Evolutionary conservation across 441 rosid species (phyloP).

Genomic region (Daphne laureola): DNA sequence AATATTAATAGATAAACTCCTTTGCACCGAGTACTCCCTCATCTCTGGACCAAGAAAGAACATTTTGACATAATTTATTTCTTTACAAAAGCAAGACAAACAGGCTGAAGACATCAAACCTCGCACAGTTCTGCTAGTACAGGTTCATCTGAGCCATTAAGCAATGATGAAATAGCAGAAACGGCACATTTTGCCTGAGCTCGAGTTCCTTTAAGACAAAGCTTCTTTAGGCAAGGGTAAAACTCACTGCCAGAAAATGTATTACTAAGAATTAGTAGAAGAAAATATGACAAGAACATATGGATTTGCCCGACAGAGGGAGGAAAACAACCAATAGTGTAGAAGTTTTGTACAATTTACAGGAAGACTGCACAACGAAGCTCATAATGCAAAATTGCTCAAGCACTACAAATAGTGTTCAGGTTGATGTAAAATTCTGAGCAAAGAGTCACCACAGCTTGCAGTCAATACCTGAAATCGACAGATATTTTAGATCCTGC

Average conservation of each 20-base stretch:
- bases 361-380: too few species aligned
- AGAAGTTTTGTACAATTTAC: too few species aligned
- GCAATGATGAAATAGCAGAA: constrained; percentile 71
- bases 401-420: too few species aligned
- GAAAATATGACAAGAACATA: background rate
- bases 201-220: constrained; percentile 81
- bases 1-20: too few species aligned
- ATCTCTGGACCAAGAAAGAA: too few species aligned
- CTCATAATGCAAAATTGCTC: too few species aligned
- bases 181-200: constrained; percentile 78
- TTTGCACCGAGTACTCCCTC: too few species aligned
- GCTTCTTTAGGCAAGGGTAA: constrained; percentile 53
- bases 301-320: too few species aligned
- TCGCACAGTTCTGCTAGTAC: constrained; percentile 58
- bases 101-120: constrained; percentile 33
- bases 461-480: constrained; percentile 50
- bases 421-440: too few species aligned
- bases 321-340: too few species aligned
- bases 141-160: constrained; percentile 43
- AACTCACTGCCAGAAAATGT: constrained; percentile 40
- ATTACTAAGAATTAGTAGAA: background rate
- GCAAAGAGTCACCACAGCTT: constrained; percentile 8
- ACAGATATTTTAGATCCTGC: constrained; percentile 63
- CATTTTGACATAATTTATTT: too few species aligned
- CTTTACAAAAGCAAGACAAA: background rate